Evolutionary conservation across 2,329 filamentous ascomycete genomes (phyloP), one percentile per base, ranked within the genome.

Genomic region (Cladobotryum mycophilum): DNA sequence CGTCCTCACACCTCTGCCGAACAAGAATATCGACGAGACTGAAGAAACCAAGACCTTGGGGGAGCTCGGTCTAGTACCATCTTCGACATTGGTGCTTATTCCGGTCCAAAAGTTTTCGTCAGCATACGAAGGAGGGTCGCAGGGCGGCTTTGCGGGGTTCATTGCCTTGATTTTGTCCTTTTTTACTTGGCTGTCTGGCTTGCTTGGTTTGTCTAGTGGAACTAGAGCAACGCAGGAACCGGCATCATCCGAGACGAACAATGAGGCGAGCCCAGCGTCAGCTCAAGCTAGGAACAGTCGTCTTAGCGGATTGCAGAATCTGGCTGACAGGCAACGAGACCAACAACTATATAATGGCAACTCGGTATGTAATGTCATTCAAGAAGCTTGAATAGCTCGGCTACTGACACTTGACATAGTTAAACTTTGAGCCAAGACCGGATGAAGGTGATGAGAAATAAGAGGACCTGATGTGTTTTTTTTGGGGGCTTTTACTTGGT

Each of bases 331-430:
- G 37, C 73, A 74, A 48, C 69, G 79, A 49, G 76, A 84, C 55
- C 78, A 82, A 41, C 85, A 95, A 62, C 79, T 95, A 43, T 96
- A 96, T 64, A 96, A 96, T 62, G 91, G 91, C 1, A 96, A 96
- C 63, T 88, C 88, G 64, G 88, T 91, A 74, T 68, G 81, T 71
- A 9, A 41, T 17, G 20, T 20, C 36, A 12, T 38, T 15, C 1
- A 30, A 8, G 25, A 30, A 30, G 22, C 9, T 13, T 15, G 2
- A n/a, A 22, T n/a, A 38, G 25, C 7, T 22, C 17, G 20, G 5
- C n/a, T 4, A 22, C 45, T 45, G 37, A 55, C 41, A 69, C 57
- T 47, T 48, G 2, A 13, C 41, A 47, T 56, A 87, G 82, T 66
- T 85, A 49, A 87, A 86, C 57, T 88, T 87, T 56, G 79, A 87